Base-by-base conservation (phyloP, 2,329 filamentous ascomycete genomes). In the Aspergillus sp. region DNA sequence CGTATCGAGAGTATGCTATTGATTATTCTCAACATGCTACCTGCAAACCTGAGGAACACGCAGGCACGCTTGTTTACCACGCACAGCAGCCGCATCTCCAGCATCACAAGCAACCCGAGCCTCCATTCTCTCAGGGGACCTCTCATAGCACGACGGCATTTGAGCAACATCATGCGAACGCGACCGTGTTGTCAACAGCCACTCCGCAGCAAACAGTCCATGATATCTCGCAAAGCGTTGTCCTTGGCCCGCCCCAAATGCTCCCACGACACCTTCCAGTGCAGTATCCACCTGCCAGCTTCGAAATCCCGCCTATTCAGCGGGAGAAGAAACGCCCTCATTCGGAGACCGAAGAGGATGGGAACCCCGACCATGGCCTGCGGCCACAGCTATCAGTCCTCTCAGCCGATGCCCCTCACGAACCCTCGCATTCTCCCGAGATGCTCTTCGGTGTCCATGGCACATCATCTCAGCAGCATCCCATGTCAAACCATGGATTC, bases 1-100 rank as follows among this genome's bases (percentile, higher is more conserved):
- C 88, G 79, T 91, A 90, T 82, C 86, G 87, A 84, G 86, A 88
- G 82, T 89, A 89, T 83, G 85, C 88, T 85, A 87, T 90, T 84
- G 86, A 89, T 77, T 90, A 90, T 81, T 83, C 87, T 80, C 81
- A 86, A 76, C 88, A 89, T 80, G 85, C 83, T 73, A 83, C 83
- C 78, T 84, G 88, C 81, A 79, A 86, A 80, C 83, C 83, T 78
- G 83, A 86, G 75, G 86, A 88, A 76, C 83, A 82, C 75, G 85
- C 89, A 74, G 82, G 83, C 75, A 81, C 85, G 73, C 84, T 88
- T 75, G 78, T 83, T 69, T 90, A 89, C 79, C 85, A 87, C 71
- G 71, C 83, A 67, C 73, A 70, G 53, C 75, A 77, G 51, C 69
- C 73, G 50, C 72, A 80, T 71, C 65, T 74, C 61, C 72, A 75